Evolutionary conservation across 1,284 basidiomycete genomes (phyloP).

Genomic region (Rhodotorula sp.): DNA sequence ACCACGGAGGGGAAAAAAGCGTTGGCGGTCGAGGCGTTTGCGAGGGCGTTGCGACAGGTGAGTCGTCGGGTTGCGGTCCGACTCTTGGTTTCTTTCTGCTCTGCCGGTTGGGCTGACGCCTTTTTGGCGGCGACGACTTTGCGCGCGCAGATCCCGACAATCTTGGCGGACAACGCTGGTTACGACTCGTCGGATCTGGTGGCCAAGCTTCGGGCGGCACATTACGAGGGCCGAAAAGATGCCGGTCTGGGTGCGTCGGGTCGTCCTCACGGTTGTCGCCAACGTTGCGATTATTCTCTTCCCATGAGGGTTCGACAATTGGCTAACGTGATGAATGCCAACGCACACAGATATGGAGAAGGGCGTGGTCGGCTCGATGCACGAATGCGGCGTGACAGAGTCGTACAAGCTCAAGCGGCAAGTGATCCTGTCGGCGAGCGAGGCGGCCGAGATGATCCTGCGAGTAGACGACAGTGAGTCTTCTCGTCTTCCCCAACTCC

Average conservation of each 20-base stretch:
- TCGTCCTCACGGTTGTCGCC: no score
- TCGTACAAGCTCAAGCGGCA: conserved; percentile 96
- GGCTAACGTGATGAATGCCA: neutral
- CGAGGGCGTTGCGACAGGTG: conserved; percentile 75
- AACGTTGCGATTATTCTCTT: neutral
- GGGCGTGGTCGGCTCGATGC: conserved; percentile 85
- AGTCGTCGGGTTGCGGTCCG: conserved; percentile 8
- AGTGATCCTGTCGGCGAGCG: conserved; percentile 88
- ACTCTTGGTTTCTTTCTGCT: neutral
- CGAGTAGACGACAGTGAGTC: conserved; percentile 60
- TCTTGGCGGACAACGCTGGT: conserved; percentile 96
- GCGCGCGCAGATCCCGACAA: conserved; percentile 71
- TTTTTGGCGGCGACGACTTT: no score
- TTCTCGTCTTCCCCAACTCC: neutral
- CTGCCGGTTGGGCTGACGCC: neutral
- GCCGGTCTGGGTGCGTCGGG: conserved; percentile 71
- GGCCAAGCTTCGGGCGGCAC: conserved; percentile 82
- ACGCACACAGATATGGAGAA: conserved; percentile 71
- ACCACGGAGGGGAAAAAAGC: conserved; percentile 91
- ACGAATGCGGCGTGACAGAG: conserved; percentile 82
- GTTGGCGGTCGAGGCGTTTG: conserved; percentile 89
- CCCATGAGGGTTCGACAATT: neutral
- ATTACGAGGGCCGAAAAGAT: conserved; percentile 82
- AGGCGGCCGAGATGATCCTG: conserved; percentile 98
- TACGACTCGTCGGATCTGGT: conserved; percentile 97